These are phyloP conservation scores for Vigna reflexopilosa DNA, from an alignment of 306 rosid genomes.

Conservation along the genomic window DNA sequence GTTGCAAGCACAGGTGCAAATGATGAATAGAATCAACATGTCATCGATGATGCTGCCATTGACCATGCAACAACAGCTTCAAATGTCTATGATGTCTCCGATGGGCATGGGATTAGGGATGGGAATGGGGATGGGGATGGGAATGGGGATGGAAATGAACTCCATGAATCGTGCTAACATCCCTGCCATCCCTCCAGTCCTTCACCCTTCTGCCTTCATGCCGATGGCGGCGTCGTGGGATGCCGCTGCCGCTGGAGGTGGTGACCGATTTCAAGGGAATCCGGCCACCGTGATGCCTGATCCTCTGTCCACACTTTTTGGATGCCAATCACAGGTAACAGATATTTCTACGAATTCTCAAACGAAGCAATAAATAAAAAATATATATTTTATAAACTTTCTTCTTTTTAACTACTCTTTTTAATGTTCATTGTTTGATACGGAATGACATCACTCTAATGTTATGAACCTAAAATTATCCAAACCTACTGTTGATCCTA, in stretches of 20 bases:
- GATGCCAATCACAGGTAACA: conserved; percentile 81
- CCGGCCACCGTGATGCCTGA: conserved; percentile 53
- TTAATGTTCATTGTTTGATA: too few species aligned
- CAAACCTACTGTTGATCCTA: background rate
- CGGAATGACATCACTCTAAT: background rate
- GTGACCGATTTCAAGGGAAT: conserved; percentile 53
- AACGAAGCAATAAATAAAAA: background rate
- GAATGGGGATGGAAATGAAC: conserved; percentile 69
- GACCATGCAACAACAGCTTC: conserved; percentile 85
- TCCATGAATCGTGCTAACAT: conserved; percentile 56
- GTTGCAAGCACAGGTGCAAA: conserved; percentile 87
- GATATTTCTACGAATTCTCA: background rate
- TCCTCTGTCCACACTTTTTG: conserved; percentile 65
- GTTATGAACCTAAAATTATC: background rate
- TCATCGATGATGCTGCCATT: conserved; percentile 76
- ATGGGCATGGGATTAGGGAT: conserved; percentile 69
- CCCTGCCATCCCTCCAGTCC: conserved; percentile 61
- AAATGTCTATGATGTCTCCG: conserved; percentile 81
- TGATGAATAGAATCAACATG: conserved; percentile 78
- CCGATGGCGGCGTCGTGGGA: conserved; percentile 75
- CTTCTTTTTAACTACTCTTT: too few species aligned
- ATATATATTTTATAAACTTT: too few species aligned
- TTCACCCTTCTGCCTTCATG: conserved; percentile 81
- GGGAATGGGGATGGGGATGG: conserved; percentile 71
- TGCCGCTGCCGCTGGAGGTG: conserved; percentile 25